These are phyloP conservation scores for Cornus suecica DNA, from an alignment of 148 eudicot genomes.

Conservation along the genomic window DNA sequence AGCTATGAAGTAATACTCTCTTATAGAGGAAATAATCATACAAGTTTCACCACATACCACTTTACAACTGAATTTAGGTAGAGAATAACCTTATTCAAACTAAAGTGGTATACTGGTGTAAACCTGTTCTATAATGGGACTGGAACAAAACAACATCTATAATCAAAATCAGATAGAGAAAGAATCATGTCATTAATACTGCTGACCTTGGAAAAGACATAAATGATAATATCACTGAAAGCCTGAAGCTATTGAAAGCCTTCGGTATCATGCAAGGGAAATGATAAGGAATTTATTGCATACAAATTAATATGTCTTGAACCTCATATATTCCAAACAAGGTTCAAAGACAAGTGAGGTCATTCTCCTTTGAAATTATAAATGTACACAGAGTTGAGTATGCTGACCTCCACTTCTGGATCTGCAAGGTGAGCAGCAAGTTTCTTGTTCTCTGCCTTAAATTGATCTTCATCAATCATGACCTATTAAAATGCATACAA, in stretches of 20 bases:
- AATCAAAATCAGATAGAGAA: not conserved
- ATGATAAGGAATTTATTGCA: not conserved
- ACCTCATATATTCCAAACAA: not conserved
- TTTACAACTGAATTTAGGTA: too few species aligned
- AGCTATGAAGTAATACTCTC: not conserved
- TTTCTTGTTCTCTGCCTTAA: conserved; percentile 70
- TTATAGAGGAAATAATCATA: not conserved
- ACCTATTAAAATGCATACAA: conserved; percentile 40
- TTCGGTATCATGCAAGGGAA: not conserved
- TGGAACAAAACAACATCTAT: not conserved
- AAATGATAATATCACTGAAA: not conserved
- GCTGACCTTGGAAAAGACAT: not conserved
- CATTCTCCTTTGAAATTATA: not conserved
- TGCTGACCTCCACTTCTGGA: conserved; percentile 93
- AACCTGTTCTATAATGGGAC: conserved; percentile 4
- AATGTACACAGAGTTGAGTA: conserved; percentile 10
- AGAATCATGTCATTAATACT: conserved; percentile 1
- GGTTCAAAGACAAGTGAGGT: not conserved
- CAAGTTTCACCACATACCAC: not conserved
- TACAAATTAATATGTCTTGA: not conserved
- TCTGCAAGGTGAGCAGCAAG: conserved; percentile 91
- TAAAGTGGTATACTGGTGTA: not conserved
- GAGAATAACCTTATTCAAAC: too few species aligned
- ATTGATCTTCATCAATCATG: conserved; percentile 72
- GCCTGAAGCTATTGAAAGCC: not conserved